These are phyloP conservation scores for Antitrichia curtipendula DNA, from an alignment of 225 moss, liverwort and hornwort species.

Conservation along the genomic window DNA sequence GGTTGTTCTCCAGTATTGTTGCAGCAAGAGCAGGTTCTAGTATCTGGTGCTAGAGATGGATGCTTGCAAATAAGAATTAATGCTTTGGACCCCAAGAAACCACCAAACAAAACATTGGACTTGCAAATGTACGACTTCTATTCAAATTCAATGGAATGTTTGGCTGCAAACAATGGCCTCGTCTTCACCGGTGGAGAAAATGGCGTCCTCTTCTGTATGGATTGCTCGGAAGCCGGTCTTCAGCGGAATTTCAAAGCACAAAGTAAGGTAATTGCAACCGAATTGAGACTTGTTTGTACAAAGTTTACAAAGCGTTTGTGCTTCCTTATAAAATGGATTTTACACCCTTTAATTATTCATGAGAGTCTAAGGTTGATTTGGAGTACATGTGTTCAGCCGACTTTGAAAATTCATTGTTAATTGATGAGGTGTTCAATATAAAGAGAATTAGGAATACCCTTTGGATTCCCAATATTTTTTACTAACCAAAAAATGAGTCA, in stretches of 20 bases:
- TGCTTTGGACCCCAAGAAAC: conserved; percentile 42
- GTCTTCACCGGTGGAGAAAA: conserved; percentile 52
- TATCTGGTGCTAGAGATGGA: conserved; percentile 68
- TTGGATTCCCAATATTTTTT: not conserved
- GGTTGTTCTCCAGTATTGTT: conserved; percentile 35
- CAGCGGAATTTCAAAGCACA: not conserved
- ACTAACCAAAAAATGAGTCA: not conserved
- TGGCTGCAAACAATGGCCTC: conserved; percentile 32
- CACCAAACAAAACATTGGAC: conserved; percentile 51
- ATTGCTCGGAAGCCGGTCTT: conserved; percentile 43
- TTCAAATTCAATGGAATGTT: conserved; percentile 43
- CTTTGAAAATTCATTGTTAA: not conserved
- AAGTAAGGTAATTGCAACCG: not conserved
- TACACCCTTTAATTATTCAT: not conserved
- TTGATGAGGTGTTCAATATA: not conserved
- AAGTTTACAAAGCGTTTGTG: too few relatives aligned
- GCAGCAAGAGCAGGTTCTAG: conserved; percentile 37
- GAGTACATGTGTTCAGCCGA: rapidly evolving
- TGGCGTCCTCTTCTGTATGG: conserved; percentile 54
- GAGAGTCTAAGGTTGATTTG: too few relatives aligned
- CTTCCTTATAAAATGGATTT: not conserved
- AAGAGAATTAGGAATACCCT: rapidly evolving
- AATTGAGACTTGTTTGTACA: not conserved
- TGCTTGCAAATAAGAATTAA: conserved; percentile 55
- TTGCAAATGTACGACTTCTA: conserved; percentile 55